Evolutionary conservation across 1,139 yeast species (phyloP).

Genomic region (Geotrichum armillariae): DNA sequence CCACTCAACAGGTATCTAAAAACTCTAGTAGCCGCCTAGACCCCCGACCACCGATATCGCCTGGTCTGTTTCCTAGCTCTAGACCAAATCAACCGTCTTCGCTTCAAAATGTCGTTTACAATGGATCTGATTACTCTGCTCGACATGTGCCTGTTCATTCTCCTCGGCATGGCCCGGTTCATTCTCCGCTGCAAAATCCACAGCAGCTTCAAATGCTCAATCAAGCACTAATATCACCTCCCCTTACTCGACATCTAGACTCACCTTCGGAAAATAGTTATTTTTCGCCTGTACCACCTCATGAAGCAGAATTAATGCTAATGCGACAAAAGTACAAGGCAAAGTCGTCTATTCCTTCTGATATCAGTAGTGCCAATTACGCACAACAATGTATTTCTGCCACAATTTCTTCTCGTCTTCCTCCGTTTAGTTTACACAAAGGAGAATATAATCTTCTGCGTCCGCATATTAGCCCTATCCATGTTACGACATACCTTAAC

Average conservation of each 20-base stretch:
- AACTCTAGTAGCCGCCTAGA: background rate
- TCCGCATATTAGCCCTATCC: slow-evolving; percentile 38
- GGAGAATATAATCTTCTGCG: slow-evolving; percentile 42
- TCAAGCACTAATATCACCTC: slow-evolving; percentile 21
- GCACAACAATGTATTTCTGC: slow-evolving; percentile 45
- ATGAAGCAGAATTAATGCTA: slow-evolving; percentile 23
- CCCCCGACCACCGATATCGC: slow-evolving; percentile 13
- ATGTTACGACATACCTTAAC: slow-evolving; percentile 45
- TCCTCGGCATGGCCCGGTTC: slow-evolving; percentile 8
- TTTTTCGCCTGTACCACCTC: slow-evolving; percentile 22
- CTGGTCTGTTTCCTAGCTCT: slow-evolving; percentile 15
- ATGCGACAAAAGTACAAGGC: slow-evolving; percentile 39
- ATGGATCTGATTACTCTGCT: slow-evolving; percentile 6
- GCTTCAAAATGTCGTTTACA: background rate
- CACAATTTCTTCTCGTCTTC: slow-evolving; percentile 44
- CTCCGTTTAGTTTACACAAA: slow-evolving; percentile 40
- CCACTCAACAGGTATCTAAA: slow-evolving; percentile 9
- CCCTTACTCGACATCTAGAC: slow-evolving; percentile 11
- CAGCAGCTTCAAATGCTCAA: slow-evolving; percentile 17
- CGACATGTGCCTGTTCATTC: slow-evolving; percentile 8
- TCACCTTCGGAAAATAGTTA: slow-evolving; percentile 18
- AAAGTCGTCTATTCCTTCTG: slow-evolving; percentile 43
- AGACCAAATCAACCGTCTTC: slow-evolving; percentile 1
- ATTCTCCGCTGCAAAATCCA: too few species aligned
- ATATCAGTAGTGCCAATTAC: slow-evolving; percentile 39